These are phyloP conservation scores for Fusarium acutatum DNA, from an alignment of 2,329 filamentous ascomycete genomes.

Conservation along the genomic window DNA sequence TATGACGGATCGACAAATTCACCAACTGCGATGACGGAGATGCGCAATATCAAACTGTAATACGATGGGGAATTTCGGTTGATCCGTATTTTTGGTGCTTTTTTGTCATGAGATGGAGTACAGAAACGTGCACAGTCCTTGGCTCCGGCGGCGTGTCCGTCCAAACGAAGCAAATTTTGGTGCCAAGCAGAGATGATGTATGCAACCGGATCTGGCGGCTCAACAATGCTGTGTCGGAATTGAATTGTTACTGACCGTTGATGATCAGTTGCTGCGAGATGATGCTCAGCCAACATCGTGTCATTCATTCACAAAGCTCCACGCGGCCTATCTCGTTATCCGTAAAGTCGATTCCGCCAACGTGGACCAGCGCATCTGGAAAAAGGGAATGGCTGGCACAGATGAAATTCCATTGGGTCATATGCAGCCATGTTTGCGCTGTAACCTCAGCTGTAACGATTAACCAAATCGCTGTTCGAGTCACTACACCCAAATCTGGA, in stretches of 20 bases:
- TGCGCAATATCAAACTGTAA: neutral
- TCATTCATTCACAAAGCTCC: slow-evolving; percentile 12
- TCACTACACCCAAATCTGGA: slow-evolving; percentile 21
- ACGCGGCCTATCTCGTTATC: neutral
- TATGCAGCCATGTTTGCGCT: slow-evolving; percentile 4
- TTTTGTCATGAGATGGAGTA: neutral
- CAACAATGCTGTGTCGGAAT: slow-evolving; percentile 7
- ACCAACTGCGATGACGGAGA: neutral
- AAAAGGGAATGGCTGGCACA: slow-evolving; percentile 3
- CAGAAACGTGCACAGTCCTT: slow-evolving; percentile 23
- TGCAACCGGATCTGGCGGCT: slow-evolving; percentile 39
- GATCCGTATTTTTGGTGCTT: slow-evolving; percentile 31
- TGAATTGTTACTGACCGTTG: neutral
- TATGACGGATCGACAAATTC: slow-evolving; percentile 6
- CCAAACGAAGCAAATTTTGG: slow-evolving; percentile 24
- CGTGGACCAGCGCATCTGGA: slow-evolving; percentile 7
- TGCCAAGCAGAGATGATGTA: slow-evolving; percentile 37
- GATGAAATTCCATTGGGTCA: neutral
- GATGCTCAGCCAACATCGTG: neutral
- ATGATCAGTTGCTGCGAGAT: neutral
- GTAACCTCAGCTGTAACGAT: slow-evolving; percentile 5
- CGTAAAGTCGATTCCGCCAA: slow-evolving; percentile 1
- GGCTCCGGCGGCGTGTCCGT: slow-evolving; percentile 37
- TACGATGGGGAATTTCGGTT: slow-evolving; percentile 28
- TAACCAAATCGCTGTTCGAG: slow-evolving; percentile 8